Evolutionary conservation across 2,329 filamentous ascomycete genomes (phyloP), one percentile per base, ranked within the genome.

Genomic region (Cercospora beticola): DNA sequence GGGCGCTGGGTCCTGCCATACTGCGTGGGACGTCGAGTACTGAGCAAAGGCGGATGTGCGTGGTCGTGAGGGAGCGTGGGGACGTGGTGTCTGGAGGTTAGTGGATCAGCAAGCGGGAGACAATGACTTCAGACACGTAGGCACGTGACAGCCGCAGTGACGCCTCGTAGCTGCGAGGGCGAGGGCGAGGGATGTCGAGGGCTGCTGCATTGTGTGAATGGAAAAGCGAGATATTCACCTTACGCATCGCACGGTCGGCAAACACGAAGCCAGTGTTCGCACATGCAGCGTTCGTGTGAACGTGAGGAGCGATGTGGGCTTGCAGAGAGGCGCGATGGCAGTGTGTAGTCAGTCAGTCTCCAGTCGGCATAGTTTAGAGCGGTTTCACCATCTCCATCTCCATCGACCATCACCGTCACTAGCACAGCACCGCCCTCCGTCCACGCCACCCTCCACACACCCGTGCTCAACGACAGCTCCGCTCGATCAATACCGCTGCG

Each of bases 1-100:
- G 64, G 60, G 23, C 65, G 63, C 49, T 68, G 54, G 58, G 67
- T 54, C 75, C 74, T 66, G 78, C 77, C 77, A 78, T 79, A 43
- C 8, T 58, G 26, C 54, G 14, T 9, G 14, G 3, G 6, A 16
- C 16, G 23, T 12, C 26, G 21, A n/a, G 18, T 4, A 5, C 4
- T 31, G 40, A 3, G 60, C 26, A 14, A 23, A 52, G 46, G 21
- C 18, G 46, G 46, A 52, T 23, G 46, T 23, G 46, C 46, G 46
- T 23, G 46, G 21, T 52, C 46, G 43, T 49, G 46, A 52, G 10
- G 8, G 46, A 23, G 21, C 46, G 46, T 52, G 46, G 18, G 46
- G 46, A 52, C 46, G 46, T 52, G 46, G 21, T 52, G 46, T 52
- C 4, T 21, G 46, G 12, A 52, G 46, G 10, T 21, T 26, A 14